Evolutionary conservation across 805 yeast species (phyloP).

Genomic region (Kodamaea neixiangensis): DNA sequence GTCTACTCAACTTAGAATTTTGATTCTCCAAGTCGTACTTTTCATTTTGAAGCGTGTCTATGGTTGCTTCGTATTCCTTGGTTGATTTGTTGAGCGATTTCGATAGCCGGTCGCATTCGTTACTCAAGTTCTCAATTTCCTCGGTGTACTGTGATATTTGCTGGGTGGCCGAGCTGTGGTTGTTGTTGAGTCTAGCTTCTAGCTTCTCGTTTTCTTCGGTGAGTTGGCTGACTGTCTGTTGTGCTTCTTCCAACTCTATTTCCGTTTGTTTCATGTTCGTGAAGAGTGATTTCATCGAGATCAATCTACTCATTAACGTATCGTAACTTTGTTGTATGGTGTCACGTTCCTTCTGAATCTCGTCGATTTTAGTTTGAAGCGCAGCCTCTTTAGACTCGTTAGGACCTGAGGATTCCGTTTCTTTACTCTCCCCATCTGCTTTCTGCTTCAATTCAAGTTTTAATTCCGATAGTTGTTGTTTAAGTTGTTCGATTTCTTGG

Average conservation of each 20-base stretch:
- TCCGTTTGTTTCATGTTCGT: slow-evolving; percentile 72
- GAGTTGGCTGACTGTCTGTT: slow-evolving; percentile 37
- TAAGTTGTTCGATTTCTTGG: slow-evolving; percentile 10
- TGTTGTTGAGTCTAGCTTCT: neutral
- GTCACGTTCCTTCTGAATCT: slow-evolving; percentile 47
- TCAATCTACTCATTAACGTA: slow-evolving; percentile 57
- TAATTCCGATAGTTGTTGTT: slow-evolving; percentile 1
- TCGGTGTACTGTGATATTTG: slow-evolving; percentile 12
- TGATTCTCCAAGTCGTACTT: slow-evolving; percentile 43
- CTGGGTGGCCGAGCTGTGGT: slow-evolving; percentile 1
- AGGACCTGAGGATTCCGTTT: neutral
- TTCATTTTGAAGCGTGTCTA: slow-evolving; percentile 38
- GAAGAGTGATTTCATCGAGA: slow-evolving; percentile 74
- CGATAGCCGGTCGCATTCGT: slow-evolving; percentile 55
- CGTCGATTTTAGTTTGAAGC: neutral
- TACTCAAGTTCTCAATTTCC: slow-evolving; percentile 44
- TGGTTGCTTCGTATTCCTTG: slow-evolving; percentile 36
- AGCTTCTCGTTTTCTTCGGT: slow-evolving; percentile 25
- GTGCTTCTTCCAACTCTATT: slow-evolving; percentile 56
- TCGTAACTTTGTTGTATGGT: slow-evolving; percentile 62
- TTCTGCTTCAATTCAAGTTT: neutral
- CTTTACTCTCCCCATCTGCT: neutral
- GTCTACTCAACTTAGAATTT: slow-evolving; percentile 38
- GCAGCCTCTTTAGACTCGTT: slow-evolving; percentile 2
- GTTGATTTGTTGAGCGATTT: slow-evolving; percentile 39